These are phyloP conservation scores for Helichrysum umbraculigerum DNA, from an alignment of 129 eudicot genomes.

Conservation along the genomic window DNA sequence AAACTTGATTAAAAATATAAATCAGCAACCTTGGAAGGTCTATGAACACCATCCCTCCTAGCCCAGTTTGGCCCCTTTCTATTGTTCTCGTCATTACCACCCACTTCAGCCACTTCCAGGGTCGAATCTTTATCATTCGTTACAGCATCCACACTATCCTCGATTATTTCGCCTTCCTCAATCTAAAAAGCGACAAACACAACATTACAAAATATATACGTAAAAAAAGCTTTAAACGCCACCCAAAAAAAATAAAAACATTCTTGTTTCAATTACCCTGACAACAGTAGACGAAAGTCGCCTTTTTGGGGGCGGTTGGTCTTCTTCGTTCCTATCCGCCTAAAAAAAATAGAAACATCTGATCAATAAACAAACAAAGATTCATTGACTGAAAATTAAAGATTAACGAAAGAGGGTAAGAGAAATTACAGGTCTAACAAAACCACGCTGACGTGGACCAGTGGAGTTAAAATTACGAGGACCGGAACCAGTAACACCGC, in stretches of 20 bases:
- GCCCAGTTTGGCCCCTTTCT: slow-evolving; percentile 49
- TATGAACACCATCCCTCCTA: slow-evolving; percentile 64
- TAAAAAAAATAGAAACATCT: slow-evolving; percentile 25
- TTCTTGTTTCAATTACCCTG: slow-evolving; percentile 49
- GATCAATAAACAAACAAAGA: slow-evolving; percentile 17
- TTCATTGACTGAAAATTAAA: background rate
- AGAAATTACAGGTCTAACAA: slow-evolving; percentile 64
- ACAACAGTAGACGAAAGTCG: slow-evolving; percentile 92
- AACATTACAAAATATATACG: background rate
- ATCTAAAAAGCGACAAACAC: slow-evolving; percentile 38
- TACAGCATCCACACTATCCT: slow-evolving; percentile 44
- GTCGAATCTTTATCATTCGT: slow-evolving; percentile 42
- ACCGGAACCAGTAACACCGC: slow-evolving; percentile 61
- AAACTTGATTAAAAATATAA: background rate
- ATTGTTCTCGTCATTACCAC: slow-evolving; percentile 35
- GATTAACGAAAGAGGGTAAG: background rate
- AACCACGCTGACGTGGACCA: slow-evolving; percentile 77
- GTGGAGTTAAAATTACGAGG: slow-evolving; percentile 58
- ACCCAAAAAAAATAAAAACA: background rate
- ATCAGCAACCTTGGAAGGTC: slow-evolving; percentile 49
- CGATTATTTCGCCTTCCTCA: slow-evolving; percentile 79
- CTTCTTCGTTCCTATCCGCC: slow-evolving; percentile 85
- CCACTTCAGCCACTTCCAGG: slow-evolving; percentile 34
- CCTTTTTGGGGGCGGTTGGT: slow-evolving; percentile 83
- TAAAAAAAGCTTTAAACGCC: background rate